A percentile compares a stretch with the other conserved stretches of the same genome.
phyloP scores from a whole-genome alignment of 495 filamentous ascomycete species.

The Xylaria bambusicola region DNA sequence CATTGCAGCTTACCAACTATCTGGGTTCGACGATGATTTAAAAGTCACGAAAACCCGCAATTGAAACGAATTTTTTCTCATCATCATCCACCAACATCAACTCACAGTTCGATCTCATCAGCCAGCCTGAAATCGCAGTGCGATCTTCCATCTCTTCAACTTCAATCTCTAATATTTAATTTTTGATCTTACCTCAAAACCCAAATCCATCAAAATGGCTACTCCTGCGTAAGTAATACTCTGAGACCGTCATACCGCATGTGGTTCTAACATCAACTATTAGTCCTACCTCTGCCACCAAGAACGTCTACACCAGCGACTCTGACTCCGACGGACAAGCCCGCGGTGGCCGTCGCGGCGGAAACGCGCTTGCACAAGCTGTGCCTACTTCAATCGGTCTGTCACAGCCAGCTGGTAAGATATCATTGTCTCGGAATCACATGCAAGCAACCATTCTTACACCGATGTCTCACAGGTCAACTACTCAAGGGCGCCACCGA shows the following conservation, averaged over 20 bases:
- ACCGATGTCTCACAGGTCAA: constrained; percentile 23
- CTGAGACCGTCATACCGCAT: neutral
- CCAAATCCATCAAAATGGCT: constrained; percentile 28
- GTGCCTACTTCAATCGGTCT: constrained; percentile 41
- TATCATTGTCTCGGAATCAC: neutral
- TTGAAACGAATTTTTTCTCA: constrained; percentile 15
- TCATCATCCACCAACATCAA: constrained; percentile 24
- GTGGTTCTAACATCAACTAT: constrained; percentile 13
- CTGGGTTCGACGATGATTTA: constrained; percentile 5
- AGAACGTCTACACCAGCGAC: constrained; percentile 34
- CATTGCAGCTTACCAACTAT: neutral
- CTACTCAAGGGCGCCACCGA: constrained; percentile 45
- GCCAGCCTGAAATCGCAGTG: constrained; percentile 28
- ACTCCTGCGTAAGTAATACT: constrained; percentile 27
- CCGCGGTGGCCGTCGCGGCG: constrained; percentile 29
- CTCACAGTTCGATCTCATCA: constrained; percentile 19
- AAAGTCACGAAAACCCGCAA: constrained; percentile 20
- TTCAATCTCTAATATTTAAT: constrained; percentile 1
- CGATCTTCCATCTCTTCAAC: neutral
- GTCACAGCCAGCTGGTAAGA: constrained; percentile 43
- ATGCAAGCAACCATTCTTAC: neutral
- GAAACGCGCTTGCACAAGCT: constrained; percentile 29
- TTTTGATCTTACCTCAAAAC: neutral
- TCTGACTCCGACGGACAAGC: constrained; percentile 31
- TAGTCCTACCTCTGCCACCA: constrained; percentile 28